Base-by-base conservation (phyloP, 345 rosid species). In the Excoecaria cochinchinensis region DNA sequence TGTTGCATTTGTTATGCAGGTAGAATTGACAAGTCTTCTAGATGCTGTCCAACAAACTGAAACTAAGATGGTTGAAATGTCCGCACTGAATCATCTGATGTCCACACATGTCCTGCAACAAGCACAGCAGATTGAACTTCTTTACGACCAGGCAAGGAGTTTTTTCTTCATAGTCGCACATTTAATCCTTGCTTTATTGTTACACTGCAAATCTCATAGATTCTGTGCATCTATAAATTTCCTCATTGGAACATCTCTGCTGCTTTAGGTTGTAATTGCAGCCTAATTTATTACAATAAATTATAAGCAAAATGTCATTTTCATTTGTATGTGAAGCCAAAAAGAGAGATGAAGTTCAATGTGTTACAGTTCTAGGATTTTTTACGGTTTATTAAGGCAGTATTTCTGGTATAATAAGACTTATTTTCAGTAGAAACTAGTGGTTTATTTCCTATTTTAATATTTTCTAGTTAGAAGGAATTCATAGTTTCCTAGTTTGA, bases 11-110 rank as follows among this genome's bases (percentile, higher is more conserved):
- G 24, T 56, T 70, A n/a, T 84, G 85, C 85, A 93, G 98, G 94
- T 89, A 5, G 98, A 91, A 86, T 86, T 93, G 86, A 82, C 89
- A 46, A 86, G 85, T 87, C 97, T 93, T 59, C 84, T 95, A 70
- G 99, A 93, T 52, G 86, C 95, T 44, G 98, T 80, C 82, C 96
- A 86, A 78, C 84, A 93, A 87, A 95, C 97, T 6, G 99, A 90
- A 85, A 90, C 97, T 44, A 92, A 89, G 87, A 93, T 96, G 98
- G 94, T 96, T 75, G 99, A 96, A 86, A 93, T 96, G 97, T 93
- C 98, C 65, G 98, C 98, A 72, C 55, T 90, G 83, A 93, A 96
- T 82, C 99, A 96, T 74, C 93, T 93, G 56, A 87, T 93, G 92
- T 89, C 99, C 73, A 90, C 98, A 1, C 98, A 92, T 79, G 91